These are phyloP conservation scores for Colletotrichum higginsianum DNA, from an alignment of 2,329 filamentous ascomycete genomes.

Conservation along the genomic window DNA sequence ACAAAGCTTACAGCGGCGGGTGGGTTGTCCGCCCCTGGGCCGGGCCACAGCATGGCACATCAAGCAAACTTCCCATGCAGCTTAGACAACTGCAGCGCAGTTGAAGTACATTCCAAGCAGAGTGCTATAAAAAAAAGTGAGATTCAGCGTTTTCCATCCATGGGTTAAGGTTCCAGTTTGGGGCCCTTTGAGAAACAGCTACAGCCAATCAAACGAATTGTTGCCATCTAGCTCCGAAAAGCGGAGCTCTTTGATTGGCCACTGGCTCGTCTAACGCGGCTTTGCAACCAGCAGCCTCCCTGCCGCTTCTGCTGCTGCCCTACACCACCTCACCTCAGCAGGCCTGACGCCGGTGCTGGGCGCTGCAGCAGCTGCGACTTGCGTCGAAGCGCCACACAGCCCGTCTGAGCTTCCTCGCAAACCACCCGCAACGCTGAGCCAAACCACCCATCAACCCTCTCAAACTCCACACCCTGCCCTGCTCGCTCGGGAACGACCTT, in stretches of 20 bases:
- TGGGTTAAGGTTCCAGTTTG: slow-evolving; percentile 6
- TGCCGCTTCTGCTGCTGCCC: slow-evolving; percentile 12
- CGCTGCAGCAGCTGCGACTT: slow-evolving; percentile 26
- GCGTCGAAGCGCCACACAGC: background rate
- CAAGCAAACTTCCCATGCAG: background rate
- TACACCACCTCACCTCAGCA: background rate
- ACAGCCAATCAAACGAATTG: slow-evolving; percentile 23
- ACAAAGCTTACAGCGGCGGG: no score
- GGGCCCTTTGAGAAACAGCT: background rate
- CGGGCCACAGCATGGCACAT: background rate
- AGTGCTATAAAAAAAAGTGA: background rate
- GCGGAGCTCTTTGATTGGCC: slow-evolving; percentile 34
- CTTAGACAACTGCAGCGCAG: background rate
- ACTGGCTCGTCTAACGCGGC: background rate
- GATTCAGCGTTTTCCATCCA: background rate
- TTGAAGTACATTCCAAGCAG: no score
- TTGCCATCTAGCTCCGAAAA: no score
- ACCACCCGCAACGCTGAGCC: slow-evolving; percentile 1
- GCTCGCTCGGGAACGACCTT: slow-evolving; percentile 38
- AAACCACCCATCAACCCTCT: slow-evolving; percentile 13
- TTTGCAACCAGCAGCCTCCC: slow-evolving; percentile 27
- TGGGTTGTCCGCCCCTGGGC: no score
- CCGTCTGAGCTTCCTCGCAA: slow-evolving; percentile 33
- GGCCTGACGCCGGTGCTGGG: slow-evolving; percentile 27
- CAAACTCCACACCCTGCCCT: slow-evolving; percentile 34